Conservation (phyloP, 306 rosid genomes). For the Heteromeles arbutifolia region DNA sequence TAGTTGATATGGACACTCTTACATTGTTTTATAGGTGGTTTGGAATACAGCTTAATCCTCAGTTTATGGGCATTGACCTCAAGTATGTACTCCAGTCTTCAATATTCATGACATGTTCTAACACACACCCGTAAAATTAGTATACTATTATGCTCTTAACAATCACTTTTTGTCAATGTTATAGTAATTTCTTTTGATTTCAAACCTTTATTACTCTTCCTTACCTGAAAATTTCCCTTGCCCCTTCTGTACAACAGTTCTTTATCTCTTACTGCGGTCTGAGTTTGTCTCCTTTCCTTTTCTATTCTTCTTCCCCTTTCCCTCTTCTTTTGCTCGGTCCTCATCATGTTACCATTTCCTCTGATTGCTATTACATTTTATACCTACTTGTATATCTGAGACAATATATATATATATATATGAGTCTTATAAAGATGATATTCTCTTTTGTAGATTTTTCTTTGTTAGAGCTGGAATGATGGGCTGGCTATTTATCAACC, state of each 20-base stretch:
- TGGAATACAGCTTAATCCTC: conserved; percentile 95
- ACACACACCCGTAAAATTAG: not conserved
- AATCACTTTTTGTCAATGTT: not conserved
- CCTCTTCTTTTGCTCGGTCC: not conserved
- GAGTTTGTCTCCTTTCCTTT: not conserved
- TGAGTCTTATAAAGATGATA: conserved; percentile 1
- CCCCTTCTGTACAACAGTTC: not conserved
- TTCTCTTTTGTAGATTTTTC: conserved; percentile 68
- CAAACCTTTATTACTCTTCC: not conserved
- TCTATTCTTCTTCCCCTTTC: not conserved
- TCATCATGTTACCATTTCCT: not conserved
- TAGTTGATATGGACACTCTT: conserved; percentile 13
- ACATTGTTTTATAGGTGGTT: conserved; percentile 68
- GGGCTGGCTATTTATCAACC: conserved; percentile 90
- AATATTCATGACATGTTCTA: not conserved
- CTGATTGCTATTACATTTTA: not conserved
- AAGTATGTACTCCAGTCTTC: conserved; percentile 60
- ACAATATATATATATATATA: not conserved
- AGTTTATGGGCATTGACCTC: conserved; percentile 83
- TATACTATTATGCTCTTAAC: not conserved
- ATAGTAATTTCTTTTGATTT: not conserved
- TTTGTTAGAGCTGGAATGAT: conserved; percentile 98
- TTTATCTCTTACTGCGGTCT: not conserved
- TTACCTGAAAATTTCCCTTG: not conserved
- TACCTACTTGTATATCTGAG: not conserved